Evolutionary conservation across 768 basidiomycete genomes (phyloP), one percentile per base, ranked within the genome.

Genomic region (Mycena leptocephala): DNA sequence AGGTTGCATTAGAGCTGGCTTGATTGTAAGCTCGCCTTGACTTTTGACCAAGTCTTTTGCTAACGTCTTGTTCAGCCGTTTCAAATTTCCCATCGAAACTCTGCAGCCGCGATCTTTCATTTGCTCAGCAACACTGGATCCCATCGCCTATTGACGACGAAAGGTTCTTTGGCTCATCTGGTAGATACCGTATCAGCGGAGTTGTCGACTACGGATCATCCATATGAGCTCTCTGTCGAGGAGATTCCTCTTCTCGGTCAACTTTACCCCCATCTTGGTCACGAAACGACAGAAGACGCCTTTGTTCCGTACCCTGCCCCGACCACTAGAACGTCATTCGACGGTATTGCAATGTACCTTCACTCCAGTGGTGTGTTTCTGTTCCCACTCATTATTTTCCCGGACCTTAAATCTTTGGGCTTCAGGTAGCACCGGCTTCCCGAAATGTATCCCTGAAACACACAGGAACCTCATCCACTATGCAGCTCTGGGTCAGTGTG

Each of bases 261-360:
- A 18, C 76, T 89, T 0, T 91, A 86, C 56, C 89, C 90, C 1
- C 82, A 85, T 32, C 83, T 90, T 11, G 88, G 87, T 1, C 33
- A 70, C n/a, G 87, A 89, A 70, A 81, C 72, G 0, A 22, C 62
- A 10, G 73, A 81, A 16, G 81, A 87, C 46, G 70, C 80, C 7
- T 86, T 86, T 66, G 56, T 76, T 13, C 78, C 81, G 5, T 87
- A 86, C 39, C 83, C 83, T 5, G 65, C 51, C 35, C 74, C 78
- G 3, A 41, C 55, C 1, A 43, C 56, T 2, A 69, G 71, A 9
- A 75, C 72, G 55, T 24, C 79, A 56, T 41, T 84, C 28, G 70
- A 80, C 59, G 78, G 84, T 48, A 68, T 84, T 26, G 65, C 84
- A 28, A 33, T 86, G 7, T 90, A 88, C 68, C 82, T 89, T 0